Percentiles rank a stretch among this genome's conserved stretches.
phyloP scores from a whole-genome alignment of 2,329 filamentous ascomycete genomes.

The Davidsoniella neocaledoniae region DNA sequence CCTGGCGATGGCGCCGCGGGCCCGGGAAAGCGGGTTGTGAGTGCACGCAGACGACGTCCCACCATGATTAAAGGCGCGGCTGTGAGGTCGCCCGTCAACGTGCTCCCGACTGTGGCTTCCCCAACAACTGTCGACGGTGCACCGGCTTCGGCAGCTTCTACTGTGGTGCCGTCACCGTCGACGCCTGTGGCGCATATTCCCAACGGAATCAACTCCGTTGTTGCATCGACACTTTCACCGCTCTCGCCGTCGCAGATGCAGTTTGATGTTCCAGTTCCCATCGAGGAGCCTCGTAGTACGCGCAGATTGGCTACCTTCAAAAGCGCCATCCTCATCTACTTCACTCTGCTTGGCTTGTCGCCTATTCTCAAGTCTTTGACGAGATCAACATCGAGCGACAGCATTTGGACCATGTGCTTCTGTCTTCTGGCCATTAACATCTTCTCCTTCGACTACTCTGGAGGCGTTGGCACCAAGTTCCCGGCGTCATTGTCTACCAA shows the following conservation, averaged over 20 bases:
- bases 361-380: conserved; percentile 97
- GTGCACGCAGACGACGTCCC: conserved; percentile 8
- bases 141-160: not conserved
- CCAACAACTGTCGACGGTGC: conserved; percentile 29
- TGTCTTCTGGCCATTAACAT: conserved; percentile 91
- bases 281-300: conserved; percentile 27
- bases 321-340: conserved; percentile 84
- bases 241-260: conserved; percentile 14
- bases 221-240: conserved; percentile 11
- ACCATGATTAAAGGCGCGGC: conserved; percentile 13
- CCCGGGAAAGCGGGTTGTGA: conserved; percentile 10
- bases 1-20: not conserved
- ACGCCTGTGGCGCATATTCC: conserved; percentile 29
- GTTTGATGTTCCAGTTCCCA: conserved; percentile 17
- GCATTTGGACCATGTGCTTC: conserved; percentile 92
- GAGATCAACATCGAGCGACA: conserved; percentile 76
- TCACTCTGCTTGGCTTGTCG: conserved; percentile 74
- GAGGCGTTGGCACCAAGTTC: conserved; percentile 45
- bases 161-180: conserved; percentile 22
- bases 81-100: conserved; percentile 9
- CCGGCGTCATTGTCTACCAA: conserved; percentile 75
- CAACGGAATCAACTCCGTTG: conserved; percentile 12
- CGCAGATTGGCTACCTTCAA: conserved; percentile 65
- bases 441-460: conserved; percentile 94
- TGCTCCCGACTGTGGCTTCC: conserved; percentile 14